Conservation (phyloP, 2,329 filamentous ascomycete species). For the Nemania diffusa region DNA sequence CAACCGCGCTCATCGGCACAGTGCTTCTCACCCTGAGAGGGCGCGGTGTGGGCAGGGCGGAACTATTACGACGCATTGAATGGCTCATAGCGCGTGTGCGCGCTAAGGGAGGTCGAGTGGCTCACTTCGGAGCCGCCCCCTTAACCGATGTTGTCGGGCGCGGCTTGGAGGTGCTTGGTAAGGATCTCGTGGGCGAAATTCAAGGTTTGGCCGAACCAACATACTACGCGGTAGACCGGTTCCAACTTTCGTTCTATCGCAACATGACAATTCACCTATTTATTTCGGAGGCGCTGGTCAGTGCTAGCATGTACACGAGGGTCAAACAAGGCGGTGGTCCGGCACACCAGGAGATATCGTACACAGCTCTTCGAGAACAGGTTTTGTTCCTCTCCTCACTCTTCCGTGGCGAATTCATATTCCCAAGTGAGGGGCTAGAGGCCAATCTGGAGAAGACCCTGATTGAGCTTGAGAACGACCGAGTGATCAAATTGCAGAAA, state of each 20-base stretch:
- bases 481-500: conserved; percentile 76
- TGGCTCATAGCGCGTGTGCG: conserved; percentile 87
- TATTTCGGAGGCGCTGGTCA: conserved; percentile 91
- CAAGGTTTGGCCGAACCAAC: conserved; percentile 87
- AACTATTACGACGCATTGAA: conserved; percentile 85
- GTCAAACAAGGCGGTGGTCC: conserved; percentile 93
- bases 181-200: conserved; percentile 84
- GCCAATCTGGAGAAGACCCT: conserved; percentile 85
- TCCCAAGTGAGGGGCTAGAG: conserved; percentile 84
- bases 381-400: conserved; percentile 91
- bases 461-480: conserved; percentile 78
- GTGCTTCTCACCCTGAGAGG: conserved; percentile 91
- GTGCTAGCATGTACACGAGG: conserved; percentile 86
- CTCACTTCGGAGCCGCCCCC: conserved; percentile 86
- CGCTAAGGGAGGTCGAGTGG: conserved; percentile 89
- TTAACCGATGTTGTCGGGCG: conserved; percentile 87
- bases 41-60: conserved; percentile 86
- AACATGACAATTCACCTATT: conserved; percentile 99
- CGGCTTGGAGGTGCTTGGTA: conserved; percentile 89
- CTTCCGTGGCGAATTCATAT: conserved; percentile 97
- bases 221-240: conserved; percentile 93
- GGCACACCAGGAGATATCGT: conserved; percentile 80
- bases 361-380: conserved; percentile 77
- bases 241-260: conserved; percentile 97
- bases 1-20: conserved; percentile 93